Base-by-base conservation (phyloP, 108 stramenopile species). In the Skeletonema menzelii region DNA sequence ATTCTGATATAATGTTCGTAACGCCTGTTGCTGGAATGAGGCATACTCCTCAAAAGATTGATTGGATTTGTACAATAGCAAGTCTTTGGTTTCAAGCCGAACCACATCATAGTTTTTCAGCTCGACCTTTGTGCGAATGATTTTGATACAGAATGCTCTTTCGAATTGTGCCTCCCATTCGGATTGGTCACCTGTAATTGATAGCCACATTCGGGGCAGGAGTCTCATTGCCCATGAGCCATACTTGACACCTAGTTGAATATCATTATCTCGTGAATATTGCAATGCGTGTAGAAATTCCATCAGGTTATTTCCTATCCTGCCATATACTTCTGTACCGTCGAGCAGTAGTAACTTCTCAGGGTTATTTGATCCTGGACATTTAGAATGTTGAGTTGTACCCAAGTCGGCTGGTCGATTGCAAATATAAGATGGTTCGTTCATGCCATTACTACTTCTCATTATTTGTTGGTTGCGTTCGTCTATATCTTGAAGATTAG, bases 301-400 rank as follows among this genome's bases (percentile, higher is more conserved):
- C 24, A 70, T 58, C 20, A 70, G 69, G 15, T 70, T 70, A 58
- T 70, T 70, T 8, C 69, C 69, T n/a, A 57, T 70, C 11, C 69
- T 57, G 13, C 69, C 69, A 19, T 59, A 42, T 6, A 58, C 13
- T 20, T 70, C 24, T 4, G 27, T 37, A 5, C 69, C 69, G 8
- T 59, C 57, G 22, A 70, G 57, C 22, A 70, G 20, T 31, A 70
- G 3, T 20, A 70, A 56, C 15, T 55, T 19, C 7, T 40, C 59
- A 8, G 28, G 31, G 20, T 57, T 53, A 4, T 19, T 32, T 6
- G 55, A 35, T 22, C 35, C 58, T 27, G 69, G 34, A 57, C 69
- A 70, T 27, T 37, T 32, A 28, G 35, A 14, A 2, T 15, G 14
- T 11, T 20, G 24, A 19, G 32, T 35, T 14, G 55, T 27, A 11